Percentiles rank a stretch among this genome's conserved stretches.
Evolutionary conservation across 2,329 filamentous ascomycete genomes (phyloP).

Genomic region (Fusarium guadeloupense): DNA sequence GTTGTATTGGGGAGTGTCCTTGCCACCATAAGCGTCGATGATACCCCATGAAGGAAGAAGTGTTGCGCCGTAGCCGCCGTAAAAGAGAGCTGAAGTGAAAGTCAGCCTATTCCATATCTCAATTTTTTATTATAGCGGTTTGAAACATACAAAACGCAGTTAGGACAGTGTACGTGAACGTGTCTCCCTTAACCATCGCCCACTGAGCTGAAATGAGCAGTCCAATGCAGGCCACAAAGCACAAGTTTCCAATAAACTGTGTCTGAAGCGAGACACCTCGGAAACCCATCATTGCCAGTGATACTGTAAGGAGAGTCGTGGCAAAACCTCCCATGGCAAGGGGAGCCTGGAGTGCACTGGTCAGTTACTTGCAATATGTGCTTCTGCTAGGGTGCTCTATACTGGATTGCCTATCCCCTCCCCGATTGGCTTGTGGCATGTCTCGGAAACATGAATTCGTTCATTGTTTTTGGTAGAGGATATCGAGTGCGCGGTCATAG

Average conservation of each 20-base stretch:
- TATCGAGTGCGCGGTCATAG: constrained; percentile 7
- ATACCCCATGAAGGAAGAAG: constrained; percentile 37
- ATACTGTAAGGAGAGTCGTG: constrained; percentile 39
- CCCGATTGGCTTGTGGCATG: background rate
- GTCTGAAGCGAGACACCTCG: constrained; percentile 39
- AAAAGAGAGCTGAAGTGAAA: constrained; percentile 32
- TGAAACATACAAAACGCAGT: constrained; percentile 37
- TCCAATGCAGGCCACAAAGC: constrained; percentile 41
- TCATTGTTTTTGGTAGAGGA: constrained; percentile 6
- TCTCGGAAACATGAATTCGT: background rate
- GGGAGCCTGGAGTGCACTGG: constrained; percentile 6
- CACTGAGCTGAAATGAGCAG: constrained; percentile 43
- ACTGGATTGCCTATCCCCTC: constrained; percentile 20
- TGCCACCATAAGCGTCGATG: constrained; percentile 38
- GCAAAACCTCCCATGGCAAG: constrained; percentile 44
- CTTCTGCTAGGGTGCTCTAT: background rate
- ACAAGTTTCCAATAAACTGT: constrained; percentile 41
- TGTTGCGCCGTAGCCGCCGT: constrained; percentile 40
- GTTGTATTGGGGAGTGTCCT: constrained; percentile 22
- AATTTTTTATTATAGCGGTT: background rate
- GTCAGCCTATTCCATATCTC: background rate
- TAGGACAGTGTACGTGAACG: constrained; percentile 42
- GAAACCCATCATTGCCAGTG: constrained; percentile 42
- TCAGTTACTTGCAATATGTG: background rate
- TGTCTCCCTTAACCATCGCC: constrained; percentile 40